Percentiles rank a stretch among this genome's conserved stretches.
Evolutionary conservation across 345 rosid species (phyloP).

Genomic region (Aquilaria yunnanensis): DNA sequence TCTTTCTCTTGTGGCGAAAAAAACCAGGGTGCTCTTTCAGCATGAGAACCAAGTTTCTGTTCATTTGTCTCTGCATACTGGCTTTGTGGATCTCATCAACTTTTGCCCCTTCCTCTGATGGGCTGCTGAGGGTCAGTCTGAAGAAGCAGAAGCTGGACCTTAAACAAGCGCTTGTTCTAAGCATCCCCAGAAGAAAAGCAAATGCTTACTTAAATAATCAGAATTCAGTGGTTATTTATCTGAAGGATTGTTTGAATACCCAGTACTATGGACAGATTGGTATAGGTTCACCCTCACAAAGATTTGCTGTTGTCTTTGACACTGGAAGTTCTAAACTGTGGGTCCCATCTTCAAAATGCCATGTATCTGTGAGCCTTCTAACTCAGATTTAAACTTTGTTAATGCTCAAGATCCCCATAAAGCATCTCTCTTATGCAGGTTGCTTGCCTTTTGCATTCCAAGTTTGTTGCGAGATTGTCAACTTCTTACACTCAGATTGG

Average conservation of each 20-base stretch:
- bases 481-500: constrained; percentile 51
- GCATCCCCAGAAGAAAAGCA: constrained; percentile 12
- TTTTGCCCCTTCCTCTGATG: constrained; percentile 15
- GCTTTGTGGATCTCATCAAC: constrained; percentile 23
- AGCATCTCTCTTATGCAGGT: constrained; percentile 31
- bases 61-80: constrained; percentile 21
- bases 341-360: constrained; percentile 62
- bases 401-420: background rate
- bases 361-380: constrained; percentile 36
- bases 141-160: constrained; percentile 32
- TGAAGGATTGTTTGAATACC: constrained; percentile 45
- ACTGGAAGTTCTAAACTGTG: constrained; percentile 61
- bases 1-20: too few species aligned
- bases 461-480: constrained; percentile 39
- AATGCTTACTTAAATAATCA: constrained; percentile 3
- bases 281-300: constrained; percentile 57
- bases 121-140: constrained; percentile 32
- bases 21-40: background rate
- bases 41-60: constrained; percentile 27
- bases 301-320: constrained; percentile 47
- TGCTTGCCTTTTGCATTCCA: constrained; percentile 51
- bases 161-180: constrained; percentile 23
- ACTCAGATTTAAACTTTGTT: background rate
- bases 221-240: constrained; percentile 26
- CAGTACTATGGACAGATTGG: constrained; percentile 69